Evolutionary conservation across 164 flowering plant genomes (phyloP).

Genomic region (Vitis rupestris): DNA sequence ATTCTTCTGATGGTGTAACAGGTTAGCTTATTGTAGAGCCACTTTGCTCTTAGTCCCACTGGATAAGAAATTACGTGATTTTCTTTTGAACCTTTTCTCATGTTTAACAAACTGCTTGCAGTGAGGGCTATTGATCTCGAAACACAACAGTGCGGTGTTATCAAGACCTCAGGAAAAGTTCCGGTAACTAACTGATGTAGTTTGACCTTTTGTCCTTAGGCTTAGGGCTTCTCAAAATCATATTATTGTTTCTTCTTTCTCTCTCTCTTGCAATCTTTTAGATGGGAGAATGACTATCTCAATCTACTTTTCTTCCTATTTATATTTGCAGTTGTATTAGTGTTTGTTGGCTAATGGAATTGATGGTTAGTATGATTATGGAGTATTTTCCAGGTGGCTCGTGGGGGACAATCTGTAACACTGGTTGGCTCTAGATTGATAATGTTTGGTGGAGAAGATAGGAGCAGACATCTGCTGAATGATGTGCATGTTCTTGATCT

Average conservation of each 20-base stretch:
- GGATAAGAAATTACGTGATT: not conserved
- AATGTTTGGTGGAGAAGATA: slow-evolving; percentile 93
- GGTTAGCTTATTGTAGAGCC: slow-evolving; percentile 36
- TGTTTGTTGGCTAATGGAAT: not conserved
- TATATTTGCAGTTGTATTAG: too few relatives aligned
- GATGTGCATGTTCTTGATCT: slow-evolving; percentile 82
- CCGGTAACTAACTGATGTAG: slow-evolving; percentile 54
- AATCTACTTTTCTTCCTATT: too few relatives aligned
- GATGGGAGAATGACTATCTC: too few relatives aligned
- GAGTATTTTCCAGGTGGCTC: slow-evolving; percentile 60
- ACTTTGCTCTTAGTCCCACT: not conserved
- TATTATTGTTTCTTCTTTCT: not conserved
- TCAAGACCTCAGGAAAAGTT: slow-evolving; percentile 70
- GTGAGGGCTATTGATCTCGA: slow-evolving; percentile 73
- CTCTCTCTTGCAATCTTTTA: not conserved
- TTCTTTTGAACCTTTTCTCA: slow-evolving; percentile 10
- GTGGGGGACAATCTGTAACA: slow-evolving; percentile 84
- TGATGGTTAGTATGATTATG: slow-evolving; percentile 4
- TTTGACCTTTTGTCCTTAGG: not conserved
- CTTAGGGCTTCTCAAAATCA: not conserved
- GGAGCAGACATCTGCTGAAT: slow-evolving; percentile 55
- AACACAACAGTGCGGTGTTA: slow-evolving; percentile 45
- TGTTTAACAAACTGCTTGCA: slow-evolving; percentile 33
- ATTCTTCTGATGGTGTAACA: slow-evolving; percentile 38
- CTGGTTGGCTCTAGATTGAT: slow-evolving; percentile 71